A percentile compares a stretch with the other conserved stretches of the same genome.
Conservation (phyloP, 345 rosid genomes). For the Isatis tinctoria region DNA sequence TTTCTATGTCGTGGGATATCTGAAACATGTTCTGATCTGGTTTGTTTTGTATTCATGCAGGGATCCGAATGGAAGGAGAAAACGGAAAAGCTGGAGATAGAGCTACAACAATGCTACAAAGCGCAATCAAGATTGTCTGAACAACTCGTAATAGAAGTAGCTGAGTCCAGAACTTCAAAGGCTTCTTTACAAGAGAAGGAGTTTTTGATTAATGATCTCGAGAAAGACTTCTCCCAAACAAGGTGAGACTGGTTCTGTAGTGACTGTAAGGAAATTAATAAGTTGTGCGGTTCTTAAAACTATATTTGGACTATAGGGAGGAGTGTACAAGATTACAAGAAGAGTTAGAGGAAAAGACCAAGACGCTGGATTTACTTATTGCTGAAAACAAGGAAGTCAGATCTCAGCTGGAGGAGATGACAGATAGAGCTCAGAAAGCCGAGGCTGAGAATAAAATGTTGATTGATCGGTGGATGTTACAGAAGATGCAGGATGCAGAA, state of each 20-base stretch:
- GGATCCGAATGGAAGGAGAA: conserved; percentile 98
- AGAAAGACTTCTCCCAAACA: conserved; percentile 43
- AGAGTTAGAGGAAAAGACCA: conserved; percentile 64
- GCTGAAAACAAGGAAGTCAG: conserved; percentile 59
- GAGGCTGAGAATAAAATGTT: conserved; percentile 89
- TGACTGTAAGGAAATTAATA: neutral
- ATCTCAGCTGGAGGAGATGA: conserved; percentile 58
- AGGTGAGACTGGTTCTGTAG: conserved; percentile 41
- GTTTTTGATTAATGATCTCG: conserved; percentile 42
- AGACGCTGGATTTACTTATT: conserved; percentile 55
- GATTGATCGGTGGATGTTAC: conserved; percentile 94
- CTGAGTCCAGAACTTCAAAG: conserved; percentile 70
- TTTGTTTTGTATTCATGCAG: conserved; percentile 34
- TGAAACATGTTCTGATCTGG: neutral
- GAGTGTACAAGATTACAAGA: conserved; percentile 49
- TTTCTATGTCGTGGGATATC: neutral
- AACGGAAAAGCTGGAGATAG: conserved; percentile 63
- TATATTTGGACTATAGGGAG: conserved; percentile 44
- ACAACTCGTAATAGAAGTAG: conserved; percentile 86
- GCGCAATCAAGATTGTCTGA: conserved; percentile 90
- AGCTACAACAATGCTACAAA: conserved; percentile 89
- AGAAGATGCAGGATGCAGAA: conserved; percentile 98
- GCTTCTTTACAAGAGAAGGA: conserved; percentile 71
- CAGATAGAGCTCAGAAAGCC: conserved; percentile 61
- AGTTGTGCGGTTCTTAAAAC: neutral